These are phyloP conservation scores for Lotmaria passim DNA, from an alignment of 208 protist genomes.

Conservation along the genomic window DNA sequence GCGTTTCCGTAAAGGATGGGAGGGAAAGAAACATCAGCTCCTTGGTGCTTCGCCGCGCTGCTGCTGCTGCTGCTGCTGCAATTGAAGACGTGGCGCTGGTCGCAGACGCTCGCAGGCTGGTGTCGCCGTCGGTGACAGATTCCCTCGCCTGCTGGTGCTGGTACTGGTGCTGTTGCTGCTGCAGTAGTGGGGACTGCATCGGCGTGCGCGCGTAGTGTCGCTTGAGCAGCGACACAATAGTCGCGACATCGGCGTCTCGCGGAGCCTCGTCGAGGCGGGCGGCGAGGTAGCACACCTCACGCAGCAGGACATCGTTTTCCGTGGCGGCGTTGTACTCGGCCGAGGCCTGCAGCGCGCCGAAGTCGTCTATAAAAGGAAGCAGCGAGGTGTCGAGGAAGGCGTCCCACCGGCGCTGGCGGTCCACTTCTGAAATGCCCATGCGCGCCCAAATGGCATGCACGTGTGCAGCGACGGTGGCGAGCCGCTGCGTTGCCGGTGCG, in stretches of 20 bases:
- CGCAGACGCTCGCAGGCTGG: background rate
- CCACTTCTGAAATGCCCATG: constrained; percentile 45
- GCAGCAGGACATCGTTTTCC: constrained; percentile 59
- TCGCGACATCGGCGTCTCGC: constrained; percentile 36
- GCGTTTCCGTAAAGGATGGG: constrained; percentile 18
- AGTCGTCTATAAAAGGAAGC: constrained; percentile 52
- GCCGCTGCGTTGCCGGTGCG: constrained; percentile 21
- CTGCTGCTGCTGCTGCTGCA: background rate
- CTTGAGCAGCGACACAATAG: constrained; percentile 26
- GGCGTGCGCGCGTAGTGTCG: constrained; percentile 20
- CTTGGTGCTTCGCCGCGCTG: constrained; percentile 4
- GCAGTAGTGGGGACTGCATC: constrained; percentile 14
- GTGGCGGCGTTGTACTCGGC: constrained; percentile 55
- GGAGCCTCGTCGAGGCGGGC: constrained; percentile 53
- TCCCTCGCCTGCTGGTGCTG: too few relatives aligned
- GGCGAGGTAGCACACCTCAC: constrained; percentile 55
- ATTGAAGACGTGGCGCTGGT: background rate
- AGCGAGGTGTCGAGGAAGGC: constrained; percentile 48
- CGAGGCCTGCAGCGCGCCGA: constrained; percentile 41
- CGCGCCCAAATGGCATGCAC: constrained; percentile 49
- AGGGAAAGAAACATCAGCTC: constrained; percentile 20
- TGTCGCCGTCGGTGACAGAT: background rate
- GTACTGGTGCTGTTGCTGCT: background rate
- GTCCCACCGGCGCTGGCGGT: constrained; percentile 45
- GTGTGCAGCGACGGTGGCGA: constrained; percentile 20